A percentile compares a stretch with the other conserved stretches of the same genome.
Conservation (phyloP, 305 asterid species). For the Solanum hybrid region DNA sequence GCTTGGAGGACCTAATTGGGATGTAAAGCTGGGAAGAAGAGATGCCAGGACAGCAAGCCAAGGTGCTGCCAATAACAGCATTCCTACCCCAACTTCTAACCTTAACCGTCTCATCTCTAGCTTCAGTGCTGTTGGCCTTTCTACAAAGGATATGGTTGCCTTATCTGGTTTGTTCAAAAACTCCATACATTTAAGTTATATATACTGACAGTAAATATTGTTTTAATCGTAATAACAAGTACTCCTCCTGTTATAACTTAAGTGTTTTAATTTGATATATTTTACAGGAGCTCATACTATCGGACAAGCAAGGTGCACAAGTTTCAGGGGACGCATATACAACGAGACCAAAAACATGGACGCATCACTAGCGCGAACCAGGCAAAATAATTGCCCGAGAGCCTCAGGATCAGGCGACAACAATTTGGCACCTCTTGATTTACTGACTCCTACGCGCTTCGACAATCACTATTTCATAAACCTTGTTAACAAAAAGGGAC, state of each 20-base stretch:
- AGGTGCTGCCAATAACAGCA: slow-evolving; percentile 61
- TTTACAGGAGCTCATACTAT: slow-evolving; percentile 67
- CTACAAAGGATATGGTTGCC: slow-evolving; percentile 65
- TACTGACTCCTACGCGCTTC: slow-evolving; percentile 46
- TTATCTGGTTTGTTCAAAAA: slow-evolving; percentile 36
- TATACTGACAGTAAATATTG: not conserved
- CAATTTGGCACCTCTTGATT: slow-evolving; percentile 72
- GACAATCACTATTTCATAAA: slow-evolving; percentile 58
- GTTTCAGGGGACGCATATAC: slow-evolving; percentile 67
- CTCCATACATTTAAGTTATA: not conserved
- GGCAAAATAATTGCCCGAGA: slow-evolving; percentile 53
- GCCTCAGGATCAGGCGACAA: slow-evolving; percentile 57
- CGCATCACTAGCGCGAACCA: slow-evolving; percentile 31
- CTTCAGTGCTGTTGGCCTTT: slow-evolving; percentile 62
- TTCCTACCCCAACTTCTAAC: slow-evolving; percentile 75
- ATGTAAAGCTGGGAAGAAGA: slow-evolving; percentile 70
- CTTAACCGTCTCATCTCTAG: slow-evolving; percentile 53
- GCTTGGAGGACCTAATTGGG: slow-evolving; percentile 78
- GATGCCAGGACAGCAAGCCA: slow-evolving; percentile 75
- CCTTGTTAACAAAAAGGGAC: slow-evolving; percentile 47
- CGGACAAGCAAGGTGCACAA: slow-evolving; percentile 80
- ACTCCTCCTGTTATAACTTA: not conserved
- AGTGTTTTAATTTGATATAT: not conserved
- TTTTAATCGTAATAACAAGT: not conserved
- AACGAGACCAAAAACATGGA: slow-evolving; percentile 62